Evolutionary conservation across 768 basidiomycete genomes (phyloP).

Genomic region (Boletus patriciae): DNA sequence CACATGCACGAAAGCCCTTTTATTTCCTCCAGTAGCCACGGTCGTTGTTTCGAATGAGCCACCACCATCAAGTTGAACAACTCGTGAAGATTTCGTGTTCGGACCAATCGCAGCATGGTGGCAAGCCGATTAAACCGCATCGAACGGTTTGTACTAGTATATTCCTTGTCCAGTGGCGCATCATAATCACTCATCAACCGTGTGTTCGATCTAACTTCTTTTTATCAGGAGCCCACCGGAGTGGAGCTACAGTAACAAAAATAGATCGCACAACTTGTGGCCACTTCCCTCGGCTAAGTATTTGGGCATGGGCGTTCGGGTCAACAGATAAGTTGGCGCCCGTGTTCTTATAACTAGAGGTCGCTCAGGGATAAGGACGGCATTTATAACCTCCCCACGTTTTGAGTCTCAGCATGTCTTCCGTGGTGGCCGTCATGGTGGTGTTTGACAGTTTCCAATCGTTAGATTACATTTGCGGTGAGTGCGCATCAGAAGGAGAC

Average conservation of each 20-base stretch:
- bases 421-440: background rate
- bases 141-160: background rate
- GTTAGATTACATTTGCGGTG: background rate
- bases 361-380: background rate
- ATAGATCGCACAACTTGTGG: background rate
- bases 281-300: no score
- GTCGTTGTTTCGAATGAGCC: no score
- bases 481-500: background rate
- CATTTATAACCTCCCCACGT: background rate
- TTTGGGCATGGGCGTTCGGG: background rate
- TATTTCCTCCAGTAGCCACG: no score
- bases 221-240: background rate
- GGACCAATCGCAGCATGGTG: no score
- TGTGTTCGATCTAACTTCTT: background rate
- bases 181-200: background rate
- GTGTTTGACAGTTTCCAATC: background rate
- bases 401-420: background rate
- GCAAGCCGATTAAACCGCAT: no score
- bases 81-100: no score
- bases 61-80: no score
- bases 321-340: background rate
- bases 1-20: no score
- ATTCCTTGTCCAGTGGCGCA: no score
- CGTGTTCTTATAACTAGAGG: background rate
- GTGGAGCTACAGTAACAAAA: background rate